Evolutionary conservation across 192 early-diverging fungal genomes (phyloP).

Genomic region (Coemansia reversa): DNA sequence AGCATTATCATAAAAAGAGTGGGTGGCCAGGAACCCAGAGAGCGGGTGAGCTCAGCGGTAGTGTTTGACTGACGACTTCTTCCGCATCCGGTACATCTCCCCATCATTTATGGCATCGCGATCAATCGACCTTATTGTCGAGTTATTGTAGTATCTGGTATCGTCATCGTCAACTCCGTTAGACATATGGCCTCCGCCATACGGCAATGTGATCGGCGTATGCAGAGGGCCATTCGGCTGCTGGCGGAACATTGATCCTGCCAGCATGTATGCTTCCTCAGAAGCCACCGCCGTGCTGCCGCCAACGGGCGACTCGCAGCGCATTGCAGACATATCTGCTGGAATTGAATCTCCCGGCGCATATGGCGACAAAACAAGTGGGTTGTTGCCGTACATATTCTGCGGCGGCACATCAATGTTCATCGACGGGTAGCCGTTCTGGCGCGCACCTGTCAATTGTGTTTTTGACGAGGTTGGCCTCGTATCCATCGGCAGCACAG

Average conservation of each 20-base stretch:
- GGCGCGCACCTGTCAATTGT: not conserved
- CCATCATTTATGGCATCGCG: slow-evolving; percentile 25
- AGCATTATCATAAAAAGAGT: not conserved
- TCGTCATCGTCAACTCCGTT: slow-evolving; percentile 26
- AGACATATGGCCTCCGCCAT: slow-evolving; percentile 10
- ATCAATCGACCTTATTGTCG: slow-evolving; percentile 14
- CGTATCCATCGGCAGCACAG: not conserved
- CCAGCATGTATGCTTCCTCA: slow-evolving; percentile 10
- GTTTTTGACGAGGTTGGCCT: slow-evolving; percentile 8
- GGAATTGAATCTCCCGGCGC: slow-evolving; percentile 2
- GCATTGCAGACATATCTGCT: slow-evolving; percentile 3
- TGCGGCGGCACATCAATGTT: slow-evolving; percentile 17
- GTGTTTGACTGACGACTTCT: slow-evolving; percentile 43
- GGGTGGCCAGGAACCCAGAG: not conserved
- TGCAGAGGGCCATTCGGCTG: slow-evolving; percentile 4
- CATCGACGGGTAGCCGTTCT: slow-evolving; percentile 3
- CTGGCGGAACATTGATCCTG: slow-evolving; percentile 7
- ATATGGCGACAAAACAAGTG: slow-evolving; percentile 21
- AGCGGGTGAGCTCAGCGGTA: slow-evolving; percentile 7
- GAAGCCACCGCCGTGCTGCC: slow-evolving; percentile 3
- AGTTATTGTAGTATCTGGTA: slow-evolving; percentile 40
- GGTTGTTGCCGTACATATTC: not conserved
- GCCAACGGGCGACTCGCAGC: slow-evolving; percentile 9
- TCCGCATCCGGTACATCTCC: slow-evolving; percentile 33
- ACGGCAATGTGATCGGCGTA: slow-evolving; percentile 31